Evolutionary conservation across 2,329 filamentous ascomycete species (phyloP).

Genomic region (Xylariomycetidae sp.): DNA sequence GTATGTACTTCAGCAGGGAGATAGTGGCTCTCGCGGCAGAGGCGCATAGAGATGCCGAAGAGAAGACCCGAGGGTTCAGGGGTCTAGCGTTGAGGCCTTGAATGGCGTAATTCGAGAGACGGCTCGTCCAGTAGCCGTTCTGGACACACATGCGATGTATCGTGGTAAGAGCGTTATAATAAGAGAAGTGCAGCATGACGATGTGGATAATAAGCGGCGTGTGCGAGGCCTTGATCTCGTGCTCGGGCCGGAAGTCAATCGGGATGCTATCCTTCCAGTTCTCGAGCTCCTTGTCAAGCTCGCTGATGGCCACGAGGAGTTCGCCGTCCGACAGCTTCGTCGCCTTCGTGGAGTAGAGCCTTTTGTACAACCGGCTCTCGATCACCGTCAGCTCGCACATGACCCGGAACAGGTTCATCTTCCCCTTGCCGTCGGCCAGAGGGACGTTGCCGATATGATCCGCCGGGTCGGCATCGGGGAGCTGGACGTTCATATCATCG

Average conservation of each 20-base stretch:
- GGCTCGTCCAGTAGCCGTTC: conserved; percentile 96
- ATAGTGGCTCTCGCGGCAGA: conserved; percentile 91
- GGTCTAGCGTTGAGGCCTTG: conserved; percentile 88
- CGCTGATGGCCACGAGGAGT: conserved; percentile 89
- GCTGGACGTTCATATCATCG: conserved; percentile 86
- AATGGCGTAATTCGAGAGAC: conserved; percentile 90
- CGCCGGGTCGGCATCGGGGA: conserved; percentile 83
- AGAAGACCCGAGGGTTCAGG: conserved; percentile 89
- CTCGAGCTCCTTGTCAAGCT: conserved; percentile 84
- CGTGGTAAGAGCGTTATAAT: conserved; percentile 96
- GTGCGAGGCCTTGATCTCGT: conserved; percentile 90
- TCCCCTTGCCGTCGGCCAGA: conserved; percentile 79
- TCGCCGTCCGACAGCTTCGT: conserved; percentile 90
- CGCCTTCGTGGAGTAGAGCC: conserved; percentile 87
- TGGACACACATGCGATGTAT: conserved; percentile 99
- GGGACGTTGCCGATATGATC: conserved; percentile 96
- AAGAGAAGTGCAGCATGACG: conserved; percentile 90
- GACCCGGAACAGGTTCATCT: conserved; percentile 89
- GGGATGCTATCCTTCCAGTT: conserved; percentile 96
- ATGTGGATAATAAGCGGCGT: conserved; percentile 92
- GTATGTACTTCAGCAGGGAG: conserved; percentile 90
- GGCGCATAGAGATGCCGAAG: conserved; percentile 87
- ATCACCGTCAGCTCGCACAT: conserved; percentile 92
- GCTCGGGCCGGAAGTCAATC: conserved; percentile 91
- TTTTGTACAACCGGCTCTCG: conserved; percentile 90